A percentile compares a stretch with the other conserved stretches of the same genome.
phyloP scores from a whole-genome alignment of 176 grass and related monocot genomes.

The Aegilops longissima region DNA sequence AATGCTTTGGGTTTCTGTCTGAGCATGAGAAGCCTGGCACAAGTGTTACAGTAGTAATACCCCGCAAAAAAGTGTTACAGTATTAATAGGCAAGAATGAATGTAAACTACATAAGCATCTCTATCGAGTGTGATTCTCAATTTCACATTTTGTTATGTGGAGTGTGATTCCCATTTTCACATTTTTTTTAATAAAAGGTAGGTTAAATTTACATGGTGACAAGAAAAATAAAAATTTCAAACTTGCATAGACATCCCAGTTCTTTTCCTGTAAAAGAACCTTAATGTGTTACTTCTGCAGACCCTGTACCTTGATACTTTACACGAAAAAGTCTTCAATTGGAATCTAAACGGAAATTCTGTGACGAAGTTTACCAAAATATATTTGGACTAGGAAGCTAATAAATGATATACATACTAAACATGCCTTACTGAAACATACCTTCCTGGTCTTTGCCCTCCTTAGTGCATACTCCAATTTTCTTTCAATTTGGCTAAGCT shows the following conservation, averaged over 20 bases:
- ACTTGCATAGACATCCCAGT: neutral
- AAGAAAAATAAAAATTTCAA: neutral
- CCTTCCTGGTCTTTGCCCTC: conserved; percentile 4
- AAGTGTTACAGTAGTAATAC: neutral
- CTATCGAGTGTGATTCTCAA: neutral
- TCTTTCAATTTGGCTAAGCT: conserved; percentile 17
- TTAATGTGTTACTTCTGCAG: neutral
- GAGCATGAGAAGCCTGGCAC: neutral
- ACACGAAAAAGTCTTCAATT: neutral
- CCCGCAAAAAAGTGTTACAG: no score
- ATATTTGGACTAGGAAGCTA: neutral
- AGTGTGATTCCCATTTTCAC: no score
- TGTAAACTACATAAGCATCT: neutral
- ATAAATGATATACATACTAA: neutral
- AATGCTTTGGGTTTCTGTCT: neutral
- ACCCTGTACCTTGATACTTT: neutral
- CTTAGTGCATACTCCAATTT: conserved; percentile 17
- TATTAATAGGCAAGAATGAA: neutral
- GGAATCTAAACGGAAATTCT: neutral
- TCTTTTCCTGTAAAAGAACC: neutral
- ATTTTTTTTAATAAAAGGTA: no score
- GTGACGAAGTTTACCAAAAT: neutral
- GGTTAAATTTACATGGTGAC: neutral
- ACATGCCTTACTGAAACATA: neutral
- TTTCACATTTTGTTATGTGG: no score